phyloP scores from a whole-genome alignment of 768 basidiomycete genomes.

The Antrodiella citrinella region DNA sequence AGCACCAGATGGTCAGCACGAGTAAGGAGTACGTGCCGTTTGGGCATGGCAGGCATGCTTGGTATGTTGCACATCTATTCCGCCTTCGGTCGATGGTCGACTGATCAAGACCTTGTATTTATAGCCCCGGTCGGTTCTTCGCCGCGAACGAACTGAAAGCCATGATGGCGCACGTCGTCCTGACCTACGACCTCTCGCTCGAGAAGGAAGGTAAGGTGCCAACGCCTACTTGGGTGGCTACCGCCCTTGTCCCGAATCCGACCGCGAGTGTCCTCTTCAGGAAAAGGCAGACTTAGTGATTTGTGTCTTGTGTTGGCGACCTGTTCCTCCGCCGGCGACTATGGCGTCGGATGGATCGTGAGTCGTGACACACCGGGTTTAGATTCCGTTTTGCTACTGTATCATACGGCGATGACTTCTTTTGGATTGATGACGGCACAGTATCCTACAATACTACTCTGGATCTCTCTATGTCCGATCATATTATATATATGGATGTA shows the following conservation, averaged over 20 bases:
- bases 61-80: slow-evolving; percentile 11
- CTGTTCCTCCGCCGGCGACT: too few relatives aligned
- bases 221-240: background rate
- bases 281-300: slow-evolving; percentile 10
- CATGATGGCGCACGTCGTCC: slow-evolving; percentile 17
- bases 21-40: slow-evolving; percentile 25
- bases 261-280: slow-evolving; percentile 15
- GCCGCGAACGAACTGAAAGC: slow-evolving; percentile 18
- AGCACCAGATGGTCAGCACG: slow-evolving; percentile 21
- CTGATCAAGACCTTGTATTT: background rate
- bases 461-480: too few relatives aligned
- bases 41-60: slow-evolving; percentile 17
- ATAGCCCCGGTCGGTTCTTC: slow-evolving; percentile 21
- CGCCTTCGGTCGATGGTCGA: too few relatives aligned
- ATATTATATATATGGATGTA: too few relatives aligned
- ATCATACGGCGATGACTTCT: too few relatives aligned
- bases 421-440: too few relatives aligned
- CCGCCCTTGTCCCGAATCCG: slow-evolving; percentile 4
- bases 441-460: too few relatives aligned
- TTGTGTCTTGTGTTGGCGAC: too few relatives aligned
- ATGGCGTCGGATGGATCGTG: too few relatives aligned
- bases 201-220: slow-evolving; percentile 12
- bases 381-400: too few relatives aligned
- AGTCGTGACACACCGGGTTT: too few relatives aligned
- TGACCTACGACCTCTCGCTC: slow-evolving; percentile 16